A percentile compares a stretch with the other conserved stretches of the same genome.
Evolutionary conservation across 108 stramenopile species (phyloP).

Genomic region (Pseudonitzschia pungens): DNA sequence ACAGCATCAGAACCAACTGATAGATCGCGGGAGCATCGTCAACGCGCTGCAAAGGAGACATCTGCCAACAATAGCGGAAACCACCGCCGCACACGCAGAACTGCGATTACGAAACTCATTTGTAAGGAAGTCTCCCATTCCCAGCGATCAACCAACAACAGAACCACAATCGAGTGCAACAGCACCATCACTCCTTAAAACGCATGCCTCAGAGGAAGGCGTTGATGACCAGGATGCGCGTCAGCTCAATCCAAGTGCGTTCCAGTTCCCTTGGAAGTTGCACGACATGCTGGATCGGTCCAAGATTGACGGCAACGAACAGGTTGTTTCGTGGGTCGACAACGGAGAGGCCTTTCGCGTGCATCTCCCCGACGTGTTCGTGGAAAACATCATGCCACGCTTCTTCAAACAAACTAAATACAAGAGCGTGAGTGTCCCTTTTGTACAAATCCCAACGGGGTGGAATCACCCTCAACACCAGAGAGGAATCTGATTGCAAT

Average conservation of each 20-base stretch:
- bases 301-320: slow-evolving; percentile 20
- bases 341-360: slow-evolving; percentile 58
- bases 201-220: not conserved
- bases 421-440: slow-evolving; percentile 20
- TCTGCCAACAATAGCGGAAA: not conserved
- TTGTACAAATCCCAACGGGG: not conserved
- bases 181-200: not conserved
- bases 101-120: not conserved
- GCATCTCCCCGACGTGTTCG: slow-evolving; percentile 54
- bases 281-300: slow-evolving; percentile 43
- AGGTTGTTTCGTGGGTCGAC: slow-evolving; percentile 43
- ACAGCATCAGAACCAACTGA: not conserved
- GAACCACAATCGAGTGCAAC: not conserved
- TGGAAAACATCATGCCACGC: slow-evolving; percentile 60
- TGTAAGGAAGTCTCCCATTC: not conserved
- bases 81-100: not conserved
- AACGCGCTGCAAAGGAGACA: not conserved
- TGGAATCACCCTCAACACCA: not conserved
- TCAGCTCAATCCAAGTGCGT: slow-evolving; percentile 21
- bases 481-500: not conserved
- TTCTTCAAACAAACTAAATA: slow-evolving; percentile 69
- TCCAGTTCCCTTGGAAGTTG: slow-evolving; percentile 46
- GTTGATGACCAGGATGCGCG: slow-evolving; percentile 1
- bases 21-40: not conserved
- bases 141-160: not conserved